phyloP scores from a whole-genome alignment of 805 yeast species.

The Isabelozyma heimii region DNA sequence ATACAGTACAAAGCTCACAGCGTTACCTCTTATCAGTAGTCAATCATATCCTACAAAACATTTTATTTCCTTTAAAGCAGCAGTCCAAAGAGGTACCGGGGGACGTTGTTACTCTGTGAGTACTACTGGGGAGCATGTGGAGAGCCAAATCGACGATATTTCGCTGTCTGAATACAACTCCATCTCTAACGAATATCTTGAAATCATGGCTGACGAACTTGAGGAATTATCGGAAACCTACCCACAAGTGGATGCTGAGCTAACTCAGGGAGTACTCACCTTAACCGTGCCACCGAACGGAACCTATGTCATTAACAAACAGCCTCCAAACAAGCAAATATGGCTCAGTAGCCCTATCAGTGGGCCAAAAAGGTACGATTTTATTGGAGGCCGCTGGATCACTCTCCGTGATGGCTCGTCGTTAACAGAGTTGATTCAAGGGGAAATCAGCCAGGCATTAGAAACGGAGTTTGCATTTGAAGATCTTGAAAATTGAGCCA shows the following conservation, averaged over 20 bases:
- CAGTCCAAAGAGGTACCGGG: background rate
- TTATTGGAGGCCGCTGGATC: constrained; percentile 71
- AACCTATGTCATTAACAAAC: constrained; percentile 89
- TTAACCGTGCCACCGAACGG: constrained; percentile 70
- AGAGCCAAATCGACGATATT: constrained; percentile 49
- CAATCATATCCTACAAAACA: too few relatives aligned
- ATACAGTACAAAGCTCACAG: too few relatives aligned
- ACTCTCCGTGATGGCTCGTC: constrained; percentile 61
- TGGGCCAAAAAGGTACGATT: constrained; percentile 82
- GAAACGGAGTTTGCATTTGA: constrained; percentile 18
- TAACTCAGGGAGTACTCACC: constrained; percentile 84
- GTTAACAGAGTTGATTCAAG: constrained; percentile 32
- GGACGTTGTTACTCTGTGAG: constrained; percentile 7
- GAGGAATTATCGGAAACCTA: constrained; percentile 63
- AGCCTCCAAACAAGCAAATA: constrained; percentile 95
- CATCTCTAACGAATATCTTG: constrained; percentile 67
- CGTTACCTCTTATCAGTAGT: too few relatives aligned
- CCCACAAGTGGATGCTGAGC: constrained; percentile 72
- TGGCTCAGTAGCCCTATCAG: constrained; percentile 94
- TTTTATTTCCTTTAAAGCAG: too few relatives aligned
- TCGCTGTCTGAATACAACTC: constrained; percentile 57
- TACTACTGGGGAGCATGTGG: constrained; percentile 56
- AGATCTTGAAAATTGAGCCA: constrained; percentile 6
- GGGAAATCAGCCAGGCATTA: constrained; percentile 30
- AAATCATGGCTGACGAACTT: constrained; percentile 59